Base-by-base conservation (phyloP, 192 early-diverging fungal species). In the Coemansia sp. region DNA sequence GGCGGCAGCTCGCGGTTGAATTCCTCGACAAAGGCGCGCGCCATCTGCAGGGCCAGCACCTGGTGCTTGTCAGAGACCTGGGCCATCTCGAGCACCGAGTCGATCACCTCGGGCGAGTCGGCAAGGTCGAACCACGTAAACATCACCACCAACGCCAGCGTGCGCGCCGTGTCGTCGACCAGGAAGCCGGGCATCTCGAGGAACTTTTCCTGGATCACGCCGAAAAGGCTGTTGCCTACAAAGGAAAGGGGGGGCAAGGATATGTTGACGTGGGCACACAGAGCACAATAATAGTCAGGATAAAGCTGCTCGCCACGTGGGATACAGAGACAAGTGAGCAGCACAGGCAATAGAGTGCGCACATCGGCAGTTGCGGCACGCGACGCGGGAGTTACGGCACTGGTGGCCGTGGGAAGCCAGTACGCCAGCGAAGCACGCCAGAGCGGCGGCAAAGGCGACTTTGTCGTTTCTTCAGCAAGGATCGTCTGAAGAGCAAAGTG, bases 11-110 rank as follows among this genome's bases (percentile, higher is more conserved):
- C 67, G 28, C 61, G 60, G 72, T 88, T 89, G 65, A 91, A 89
- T 65, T 92, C 90, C 37, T 78, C 76, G 13, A 93, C 85, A 34
- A 91, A 69, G 3, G 78, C 67, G 1, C 77, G 64, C 39, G 91
- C 53, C 37, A 89, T 70, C 58, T 88, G 80, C 44, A 91, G 59
- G 19, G 80, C 88, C 40, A 88, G 64, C 24, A 86, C 60, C 15
- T 74, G 67, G 52, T 84, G 80, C 59, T 59, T 36, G 27, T 60
- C 53, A 10, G 66, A 59, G 14, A 27, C 43, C 27, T 49, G 35
- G 37, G 36, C 55, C 50, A 52, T 52, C 41, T 74, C 71, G 19
- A 70, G 39, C 27, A 77, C 53, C n/a, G 43, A 34, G 54, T 70
- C 73, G 4, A 70, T 33, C 3, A 66, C 63, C 18, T 46, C 55